Evolutionary conservation across 1,284 basidiomycete species (phyloP), one percentile per base, ranked within the genome.

Genomic region (Tilletia setariae): DNA sequence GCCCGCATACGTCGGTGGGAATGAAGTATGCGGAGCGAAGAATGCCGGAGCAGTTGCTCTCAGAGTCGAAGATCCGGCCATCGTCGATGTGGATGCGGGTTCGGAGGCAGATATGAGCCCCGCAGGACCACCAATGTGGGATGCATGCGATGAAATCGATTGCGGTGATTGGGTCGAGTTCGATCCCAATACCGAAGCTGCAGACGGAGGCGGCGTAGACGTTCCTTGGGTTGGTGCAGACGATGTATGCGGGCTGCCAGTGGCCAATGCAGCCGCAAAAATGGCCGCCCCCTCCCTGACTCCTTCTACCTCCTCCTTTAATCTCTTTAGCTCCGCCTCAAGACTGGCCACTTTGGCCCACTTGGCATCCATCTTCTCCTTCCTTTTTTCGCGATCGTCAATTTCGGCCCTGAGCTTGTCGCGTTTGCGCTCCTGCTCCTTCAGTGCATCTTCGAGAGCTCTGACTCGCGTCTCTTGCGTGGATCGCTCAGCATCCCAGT

Each of bases 271-370:
- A 28, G 56, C 32, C 32, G 56, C 51, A 25, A 53, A 61, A 11
- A 61, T 30, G 3, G 28, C 30, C 30, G 56, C 32, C 6, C 30
- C 56, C 13, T 40, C 56, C n/a, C 32, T 61, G 32, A 40, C 56
- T 2, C 56, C 32, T 16, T 25, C 28, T 11, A 61, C 28, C 28
- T 61, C 56, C 30, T 61, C 56, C 32, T 61, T 61, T 6, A 61
- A 21, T 21, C 56, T 13, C n/a, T 21, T 61, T 1, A 61, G 28
- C 16, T 61, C 56, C 13, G 28, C 56, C 28, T 61, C 56, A 15
- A 61, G 32, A 61, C 28, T 61, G 30, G 56, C 32, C 56, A 61
- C 56, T 30, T 61, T 61, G 25, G 56, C 56, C 56, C 56, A 61
- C 28, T 61, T 61, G 25, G 56, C 16, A 30, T 61, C 56, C 30